A percentile compares a stretch with the other conserved stretches of the same genome.
Evolutionary conservation across 2,329 filamentous ascomycete species (phyloP).

Genomic region (Aspergillus sp.): DNA sequence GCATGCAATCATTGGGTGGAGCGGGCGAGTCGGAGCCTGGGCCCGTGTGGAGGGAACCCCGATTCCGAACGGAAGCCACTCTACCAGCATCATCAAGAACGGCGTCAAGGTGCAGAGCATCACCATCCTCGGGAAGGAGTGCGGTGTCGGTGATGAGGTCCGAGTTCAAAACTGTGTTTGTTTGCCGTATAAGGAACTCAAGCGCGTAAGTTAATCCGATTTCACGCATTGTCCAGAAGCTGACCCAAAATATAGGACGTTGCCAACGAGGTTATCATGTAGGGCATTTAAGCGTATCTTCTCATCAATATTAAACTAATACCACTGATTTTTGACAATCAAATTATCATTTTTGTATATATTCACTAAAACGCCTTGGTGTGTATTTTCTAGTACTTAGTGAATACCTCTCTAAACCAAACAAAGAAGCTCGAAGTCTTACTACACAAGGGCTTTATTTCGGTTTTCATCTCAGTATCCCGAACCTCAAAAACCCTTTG

Average conservation of each 20-base stretch:
- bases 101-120: slow-evolving; percentile 98
- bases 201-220: slow-evolving; percentile 66
- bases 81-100: slow-evolving; percentile 93
- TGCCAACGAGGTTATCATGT: slow-evolving; percentile 80
- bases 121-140: slow-evolving; percentile 96
- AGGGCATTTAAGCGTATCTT: slow-evolving; percentile 32
- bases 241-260: slow-evolving; percentile 32
- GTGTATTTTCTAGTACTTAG: background rate
- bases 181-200: slow-evolving; percentile 95
- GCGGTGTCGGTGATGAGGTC: slow-evolving; percentile 87
- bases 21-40: slow-evolving; percentile 95
- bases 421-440: background rate
- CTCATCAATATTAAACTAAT: background rate
- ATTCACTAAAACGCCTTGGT: background rate
- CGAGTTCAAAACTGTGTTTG: slow-evolving; percentile 97
- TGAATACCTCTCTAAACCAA: background rate
- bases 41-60: slow-evolving; percentile 95
- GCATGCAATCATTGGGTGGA: slow-evolving; percentile 97
- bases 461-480: background rate
- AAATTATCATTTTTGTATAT: background rate
- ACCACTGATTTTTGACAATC: background rate
- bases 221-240: background rate
- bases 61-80: slow-evolving; percentile 81
- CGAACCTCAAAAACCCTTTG: background rate
- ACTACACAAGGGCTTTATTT: background rate